Conservation (phyloP, 768 basidiomycete species). For the Asterophora parasitica region DNA sequence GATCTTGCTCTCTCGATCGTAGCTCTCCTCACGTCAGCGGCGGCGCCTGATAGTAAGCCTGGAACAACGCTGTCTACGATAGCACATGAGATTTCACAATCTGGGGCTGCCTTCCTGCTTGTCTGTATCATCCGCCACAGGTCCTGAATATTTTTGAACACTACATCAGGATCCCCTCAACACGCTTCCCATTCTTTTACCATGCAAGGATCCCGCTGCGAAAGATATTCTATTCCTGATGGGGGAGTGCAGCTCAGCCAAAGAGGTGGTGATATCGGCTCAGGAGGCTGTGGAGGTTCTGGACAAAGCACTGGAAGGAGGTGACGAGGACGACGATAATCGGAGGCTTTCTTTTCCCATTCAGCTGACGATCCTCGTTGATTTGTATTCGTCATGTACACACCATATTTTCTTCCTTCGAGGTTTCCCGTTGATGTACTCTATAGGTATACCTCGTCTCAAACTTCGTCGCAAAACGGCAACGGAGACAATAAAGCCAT, state of each 20-base stretch:
- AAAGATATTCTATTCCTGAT: conserved; percentile 36
- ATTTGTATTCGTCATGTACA: conserved; percentile 37
- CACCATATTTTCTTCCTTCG: background rate
- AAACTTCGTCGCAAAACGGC: conserved; percentile 38
- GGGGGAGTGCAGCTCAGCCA: conserved; percentile 36
- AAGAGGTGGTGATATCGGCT: conserved; percentile 41
- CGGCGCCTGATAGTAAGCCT: conserved; percentile 25
- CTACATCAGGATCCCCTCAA: conserved; percentile 39
- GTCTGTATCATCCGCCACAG: conserved; percentile 11
- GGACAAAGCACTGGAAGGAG: conserved; percentile 15
- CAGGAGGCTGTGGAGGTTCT: conserved; percentile 43
- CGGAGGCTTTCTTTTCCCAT: conserved; percentile 18
- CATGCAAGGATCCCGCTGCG: conserved; percentile 32
- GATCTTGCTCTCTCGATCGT: conserved; percentile 18
- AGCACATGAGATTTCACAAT: conserved; percentile 23
- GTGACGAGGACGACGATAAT: conserved; percentile 21
- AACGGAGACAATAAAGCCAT: conserved; percentile 36
- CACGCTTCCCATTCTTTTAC: conserved; percentile 35
- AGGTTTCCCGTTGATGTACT: background rate
- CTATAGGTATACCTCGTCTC: conserved; percentile 41
- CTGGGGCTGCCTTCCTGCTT: conserved; percentile 20
- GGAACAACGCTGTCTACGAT: conserved; percentile 26
- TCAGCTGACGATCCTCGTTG: conserved; percentile 34
- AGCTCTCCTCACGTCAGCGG: conserved; percentile 32
- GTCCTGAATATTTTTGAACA: background rate